Evolutionary conservation across 164 flowering plant genomes (phyloP), one percentile per base, ranked within the genome.

Genomic region (Annona cherimola): DNA sequence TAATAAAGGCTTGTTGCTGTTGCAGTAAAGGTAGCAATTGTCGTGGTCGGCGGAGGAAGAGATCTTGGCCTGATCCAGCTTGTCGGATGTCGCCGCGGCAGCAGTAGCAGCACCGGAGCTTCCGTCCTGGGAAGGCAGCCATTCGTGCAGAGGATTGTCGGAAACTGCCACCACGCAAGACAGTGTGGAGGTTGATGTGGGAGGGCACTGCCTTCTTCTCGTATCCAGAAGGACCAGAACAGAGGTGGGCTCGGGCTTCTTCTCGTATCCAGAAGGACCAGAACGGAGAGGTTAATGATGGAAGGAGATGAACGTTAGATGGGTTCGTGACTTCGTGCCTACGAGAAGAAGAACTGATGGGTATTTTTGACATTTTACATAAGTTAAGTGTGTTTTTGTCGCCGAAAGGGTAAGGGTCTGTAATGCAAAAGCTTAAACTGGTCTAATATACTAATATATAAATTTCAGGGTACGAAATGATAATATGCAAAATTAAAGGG

Each of bases 231-330:
- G 35, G 35, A 26, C 97, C 76, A 93, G 88, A 73, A 90, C 90
- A 75, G 98, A 89, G 35, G 87, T 88, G 95, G 84, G 77, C 96
- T 90, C 2, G 87, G 86, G 75, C 90, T 88, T 73, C 87, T 83
- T 66, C 81, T 80, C 41, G 83, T 62, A 75, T 93, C 97, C 76
- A 93, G 88, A 73, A 90, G 35, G 35, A 26, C 35, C 35, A 26
- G 35, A 26, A 26, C 0, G 35, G 35, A 26, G 35, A 0, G 35
- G 35, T 26, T 26, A 26, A 26, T 26, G 35, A 26, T 26, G 35
- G 35, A 26, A 26, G 35, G 35, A 26, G 35, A 26, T 26, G 35
- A 26, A 26, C 35, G 35, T 26, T 0, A 26, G 35, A 26, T 26
- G 35, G 35, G 35, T 26, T 26, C 35, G 35, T 26, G 35, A 26